phyloP scores from a whole-genome alignment of 768 basidiomycete genomes.

The Leccinum truebloodii region DNA sequence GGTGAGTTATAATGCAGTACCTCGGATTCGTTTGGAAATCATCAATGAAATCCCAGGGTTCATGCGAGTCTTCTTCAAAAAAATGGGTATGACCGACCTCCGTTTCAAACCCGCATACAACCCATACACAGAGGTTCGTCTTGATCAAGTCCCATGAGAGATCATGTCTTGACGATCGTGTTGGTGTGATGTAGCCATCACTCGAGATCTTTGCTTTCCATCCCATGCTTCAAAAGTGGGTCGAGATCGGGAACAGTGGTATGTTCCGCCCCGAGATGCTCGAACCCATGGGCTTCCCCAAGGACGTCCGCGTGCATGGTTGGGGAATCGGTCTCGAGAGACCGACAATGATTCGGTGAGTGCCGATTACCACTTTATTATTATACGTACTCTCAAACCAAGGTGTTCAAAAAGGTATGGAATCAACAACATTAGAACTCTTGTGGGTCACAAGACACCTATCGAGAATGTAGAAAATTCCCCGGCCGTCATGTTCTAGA shows the following conservation, averaged over 20 bases:
- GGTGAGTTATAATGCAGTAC: slow-evolving; percentile 47
- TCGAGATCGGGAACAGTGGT: slow-evolving; percentile 97
- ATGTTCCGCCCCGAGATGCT: slow-evolving; percentile 99
- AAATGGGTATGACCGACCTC: slow-evolving; percentile 93
- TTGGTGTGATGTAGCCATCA: slow-evolving; percentile 63
- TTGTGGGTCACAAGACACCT: slow-evolving; percentile 96
- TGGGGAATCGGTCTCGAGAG: slow-evolving; percentile 95
- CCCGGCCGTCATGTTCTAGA: slow-evolving; percentile 87
- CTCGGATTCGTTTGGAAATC: background rate
- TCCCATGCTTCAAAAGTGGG: slow-evolving; percentile 90
- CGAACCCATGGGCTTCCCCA: slow-evolving; percentile 97
- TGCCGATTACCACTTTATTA: slow-evolving; percentile 4
- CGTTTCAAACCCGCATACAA: slow-evolving; percentile 99
- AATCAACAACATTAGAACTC: slow-evolving; percentile 93
- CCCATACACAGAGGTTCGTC: slow-evolving; percentile 87
- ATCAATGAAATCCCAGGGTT: slow-evolving; percentile 59
- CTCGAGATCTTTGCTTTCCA: slow-evolving; percentile 99
- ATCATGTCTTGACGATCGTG: slow-evolving; percentile 1
- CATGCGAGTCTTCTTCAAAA: slow-evolving; percentile 97
- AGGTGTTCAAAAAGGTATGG: slow-evolving; percentile 65
- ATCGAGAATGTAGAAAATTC: slow-evolving; percentile 87
- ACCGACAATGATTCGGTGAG: slow-evolving; percentile 97
- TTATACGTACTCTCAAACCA: slow-evolving; percentile 2
- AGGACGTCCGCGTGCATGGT: slow-evolving; percentile 93
- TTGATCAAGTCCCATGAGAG: background rate